These are phyloP conservation scores for Suhomyces taliae DNA, from an alignment of 1,139 yeast species.

Conservation along the genomic window DNA sequence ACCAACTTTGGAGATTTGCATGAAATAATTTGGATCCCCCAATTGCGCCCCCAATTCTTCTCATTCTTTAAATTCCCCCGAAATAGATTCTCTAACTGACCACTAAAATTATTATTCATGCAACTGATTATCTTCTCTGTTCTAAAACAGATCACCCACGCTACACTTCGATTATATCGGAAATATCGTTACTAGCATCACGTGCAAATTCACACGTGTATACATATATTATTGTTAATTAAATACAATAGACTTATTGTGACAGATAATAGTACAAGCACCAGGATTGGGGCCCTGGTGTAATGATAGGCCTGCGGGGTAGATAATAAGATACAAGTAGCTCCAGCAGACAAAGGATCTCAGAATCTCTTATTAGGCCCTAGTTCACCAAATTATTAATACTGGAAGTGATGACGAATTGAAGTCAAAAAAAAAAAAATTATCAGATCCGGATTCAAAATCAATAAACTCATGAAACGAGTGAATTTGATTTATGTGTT, in stretches of 20 bases:
- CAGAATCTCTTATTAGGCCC: neutral
- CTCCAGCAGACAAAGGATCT: neutral
- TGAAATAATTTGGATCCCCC: too few relatives aligned
- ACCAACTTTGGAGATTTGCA: too few relatives aligned
- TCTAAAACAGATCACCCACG: too few relatives aligned
- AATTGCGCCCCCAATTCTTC: too few relatives aligned
- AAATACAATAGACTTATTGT: slow-evolving; percentile 1
- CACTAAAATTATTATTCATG: neutral
- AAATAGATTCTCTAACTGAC: too few relatives aligned
- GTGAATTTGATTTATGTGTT: too few relatives aligned
- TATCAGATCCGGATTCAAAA: too few relatives aligned
- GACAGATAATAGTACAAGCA: neutral
- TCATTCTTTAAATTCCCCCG: too few relatives aligned
- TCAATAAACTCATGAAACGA: too few relatives aligned
- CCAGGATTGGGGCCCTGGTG: neutral
- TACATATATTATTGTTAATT: too few relatives aligned
- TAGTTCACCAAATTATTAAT: slow-evolving; percentile 2
- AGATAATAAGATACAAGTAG: neutral
- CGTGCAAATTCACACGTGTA: neutral
- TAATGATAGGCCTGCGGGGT: too few relatives aligned
- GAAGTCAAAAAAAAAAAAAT: neutral
- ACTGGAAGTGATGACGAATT: slow-evolving; percentile 3
- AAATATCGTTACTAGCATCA: neutral
- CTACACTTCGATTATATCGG: too few relatives aligned
- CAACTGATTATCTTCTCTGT: neutral